phyloP scores from a whole-genome alignment of 208 protist species.

The Kentomonas sorsogonicus region DNA sequence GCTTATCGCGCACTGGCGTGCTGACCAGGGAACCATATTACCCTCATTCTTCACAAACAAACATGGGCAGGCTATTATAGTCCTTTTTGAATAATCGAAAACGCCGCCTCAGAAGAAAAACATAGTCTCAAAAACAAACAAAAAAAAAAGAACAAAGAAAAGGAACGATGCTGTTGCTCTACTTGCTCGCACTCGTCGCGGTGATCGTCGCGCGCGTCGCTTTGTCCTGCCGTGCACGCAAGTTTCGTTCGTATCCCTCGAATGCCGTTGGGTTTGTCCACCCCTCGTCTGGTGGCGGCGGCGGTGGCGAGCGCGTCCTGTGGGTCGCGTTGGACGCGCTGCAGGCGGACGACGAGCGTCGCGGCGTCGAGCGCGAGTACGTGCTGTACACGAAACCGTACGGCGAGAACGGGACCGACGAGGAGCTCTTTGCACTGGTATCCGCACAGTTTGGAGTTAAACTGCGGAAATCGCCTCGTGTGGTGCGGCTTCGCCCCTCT shows the following conservation, averaged over 20 bases:
- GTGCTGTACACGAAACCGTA: conserved; percentile 55
- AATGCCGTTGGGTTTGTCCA: conserved; percentile 89
- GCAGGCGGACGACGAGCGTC: conserved; percentile 34
- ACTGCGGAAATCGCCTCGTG: conserved; percentile 36
- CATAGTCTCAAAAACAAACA: background rate
- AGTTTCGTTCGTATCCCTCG: conserved; percentile 14
- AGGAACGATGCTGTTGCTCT: background rate
- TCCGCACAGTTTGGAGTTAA: conserved; percentile 67
- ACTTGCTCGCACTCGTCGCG: conserved; percentile 9
- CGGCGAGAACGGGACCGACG: conserved; percentile 2
- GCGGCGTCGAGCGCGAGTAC: conserved; percentile 35
- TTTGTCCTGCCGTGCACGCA: conserved; percentile 21
- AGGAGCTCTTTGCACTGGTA: conserved; percentile 26
- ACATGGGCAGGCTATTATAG: background rate
- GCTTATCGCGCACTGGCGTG: no score
- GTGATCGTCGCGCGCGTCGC: conserved; percentile 13
- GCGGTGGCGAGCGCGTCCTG: conserved; percentile 96
- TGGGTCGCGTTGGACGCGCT: conserved; percentile 86
- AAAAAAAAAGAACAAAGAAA: background rate
- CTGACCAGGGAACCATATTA: no score
- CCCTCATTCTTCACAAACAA: background rate
- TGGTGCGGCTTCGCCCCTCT: conserved; percentile 52
- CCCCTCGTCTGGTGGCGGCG: conserved; percentile 86
- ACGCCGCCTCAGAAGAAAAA: no score
- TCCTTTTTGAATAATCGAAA: no score